Percentiles rank a stretch among this genome's conserved stretches.
Evolutionary conservation across 169 alveolate species (phyloP).

Genomic region (Eimeria sp.): DNA sequence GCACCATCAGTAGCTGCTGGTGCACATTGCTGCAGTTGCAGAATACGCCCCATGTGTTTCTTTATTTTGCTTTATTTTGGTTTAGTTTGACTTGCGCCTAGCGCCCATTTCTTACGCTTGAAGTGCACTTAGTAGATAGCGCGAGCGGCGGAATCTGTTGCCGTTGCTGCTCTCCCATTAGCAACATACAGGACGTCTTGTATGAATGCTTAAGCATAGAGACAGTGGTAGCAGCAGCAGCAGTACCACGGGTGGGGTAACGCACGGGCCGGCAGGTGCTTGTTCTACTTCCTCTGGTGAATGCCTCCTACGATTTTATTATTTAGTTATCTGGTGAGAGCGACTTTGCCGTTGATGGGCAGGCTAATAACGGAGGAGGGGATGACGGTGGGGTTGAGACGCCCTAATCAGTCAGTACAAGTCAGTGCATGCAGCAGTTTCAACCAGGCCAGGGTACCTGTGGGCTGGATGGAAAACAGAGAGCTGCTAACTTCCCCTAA

Average conservation of each 20-base stretch:
- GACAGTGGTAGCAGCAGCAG: background rate
- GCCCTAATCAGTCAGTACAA: background rate
- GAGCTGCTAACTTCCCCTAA: background rate
- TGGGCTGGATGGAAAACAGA: background rate
- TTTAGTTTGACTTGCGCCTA: slow-evolving; percentile 24
- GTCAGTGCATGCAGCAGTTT: background rate
- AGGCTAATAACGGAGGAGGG: background rate
- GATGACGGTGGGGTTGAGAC: background rate
- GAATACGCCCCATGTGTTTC: slow-evolving; percentile 8
- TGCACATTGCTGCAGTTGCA: slow-evolving; percentile 21
- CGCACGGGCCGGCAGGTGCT: background rate
- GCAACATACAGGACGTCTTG: no score
- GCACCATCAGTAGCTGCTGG: slow-evolving; percentile 27
- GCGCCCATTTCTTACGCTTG: slow-evolving; percentile 20
- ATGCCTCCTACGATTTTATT: no score
- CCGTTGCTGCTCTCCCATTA: background rate
- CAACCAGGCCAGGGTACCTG: background rate
- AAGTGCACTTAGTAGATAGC: background rate
- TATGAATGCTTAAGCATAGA: background rate
- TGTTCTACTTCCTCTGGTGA: no score
- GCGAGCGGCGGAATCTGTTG: background rate
- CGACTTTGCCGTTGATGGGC: no score
- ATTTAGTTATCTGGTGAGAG: no score
- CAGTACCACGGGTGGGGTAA: background rate
- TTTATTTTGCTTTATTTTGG: slow-evolving; percentile 23